Conservation (phyloP, 1,284 basidiomycete species). For the Microbotryum saponariae region DNA sequence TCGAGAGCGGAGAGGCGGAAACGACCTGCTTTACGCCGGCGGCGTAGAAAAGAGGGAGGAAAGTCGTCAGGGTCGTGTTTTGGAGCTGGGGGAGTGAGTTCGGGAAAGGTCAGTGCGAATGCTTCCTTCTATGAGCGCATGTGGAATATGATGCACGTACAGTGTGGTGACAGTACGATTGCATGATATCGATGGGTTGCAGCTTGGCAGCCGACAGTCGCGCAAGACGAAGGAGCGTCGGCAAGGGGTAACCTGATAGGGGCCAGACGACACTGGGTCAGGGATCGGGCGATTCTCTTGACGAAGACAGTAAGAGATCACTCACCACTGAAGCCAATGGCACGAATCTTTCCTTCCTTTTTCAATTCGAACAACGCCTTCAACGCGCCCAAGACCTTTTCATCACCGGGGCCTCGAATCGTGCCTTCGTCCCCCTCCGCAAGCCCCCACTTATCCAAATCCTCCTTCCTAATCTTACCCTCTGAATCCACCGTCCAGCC, state of each 20-base stretch:
- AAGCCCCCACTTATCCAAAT: conserved; percentile 34
- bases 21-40: conserved; percentile 62
- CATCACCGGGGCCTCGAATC: conserved; percentile 69
- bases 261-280: neutral
- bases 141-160: conserved; percentile 3
- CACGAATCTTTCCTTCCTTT: conserved; percentile 64
- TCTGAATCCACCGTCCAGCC: conserved; percentile 29
- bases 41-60: conserved; percentile 53
- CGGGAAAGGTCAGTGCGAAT: neutral
- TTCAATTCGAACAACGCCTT: conserved; percentile 66
- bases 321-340: conserved; percentile 77
- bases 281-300: neutral
- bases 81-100: conserved; percentile 48
- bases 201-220: conserved; percentile 59
- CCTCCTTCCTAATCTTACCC: conserved; percentile 27
- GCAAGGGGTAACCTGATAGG: conserved; percentile 70
- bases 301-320: conserved; percentile 2
- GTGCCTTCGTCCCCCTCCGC: conserved; percentile 52
- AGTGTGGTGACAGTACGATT: conserved; percentile 79
- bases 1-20: conserved; percentile 80
- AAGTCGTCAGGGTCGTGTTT: conserved; percentile 59
- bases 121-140: neutral
- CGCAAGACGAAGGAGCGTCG: conserved; percentile 73
- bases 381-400: conserved; percentile 65
- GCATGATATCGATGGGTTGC: conserved; percentile 65